phyloP scores from a whole-genome alignment of 164 flowering plant species.

The Berberis thunbergii region DNA sequence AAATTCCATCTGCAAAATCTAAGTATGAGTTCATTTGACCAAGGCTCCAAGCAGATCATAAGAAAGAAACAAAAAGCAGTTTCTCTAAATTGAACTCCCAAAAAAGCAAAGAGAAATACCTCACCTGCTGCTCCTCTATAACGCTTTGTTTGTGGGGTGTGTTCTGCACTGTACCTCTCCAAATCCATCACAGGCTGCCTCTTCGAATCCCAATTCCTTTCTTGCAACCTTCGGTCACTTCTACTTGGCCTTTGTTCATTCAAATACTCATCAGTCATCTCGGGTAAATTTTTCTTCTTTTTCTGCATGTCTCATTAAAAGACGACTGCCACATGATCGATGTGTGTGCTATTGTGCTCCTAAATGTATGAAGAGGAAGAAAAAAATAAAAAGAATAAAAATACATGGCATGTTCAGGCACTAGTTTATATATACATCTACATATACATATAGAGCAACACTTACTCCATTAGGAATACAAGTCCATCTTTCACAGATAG shows the following conservation, averaged over 20 bases:
- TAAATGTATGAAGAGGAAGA: too few relatives aligned
- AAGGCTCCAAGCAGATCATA: too few relatives aligned
- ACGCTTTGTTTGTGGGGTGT: constrained; percentile 60
- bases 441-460: not conserved
- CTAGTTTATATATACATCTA: not conserved
- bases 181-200: constrained; percentile 40
- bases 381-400: too few relatives aligned
- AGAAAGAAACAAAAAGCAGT: not conserved
- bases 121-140: constrained; percentile 91
- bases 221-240: constrained; percentile 48
- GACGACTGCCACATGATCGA: too few relatives aligned
- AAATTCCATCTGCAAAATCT: too few relatives aligned
- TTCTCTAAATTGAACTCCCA: not conserved
- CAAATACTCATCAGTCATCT: constrained; percentile 37
- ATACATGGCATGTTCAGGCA: not conserved
- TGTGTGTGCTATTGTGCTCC: too few relatives aligned
- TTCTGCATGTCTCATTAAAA: constrained; percentile 13
- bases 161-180: constrained; percentile 40
- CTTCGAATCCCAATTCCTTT: constrained; percentile 49
- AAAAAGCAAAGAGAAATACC: constrained; percentile 29
- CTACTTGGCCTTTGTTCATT: constrained; percentile 45
- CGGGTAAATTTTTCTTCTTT: constrained; percentile 45
- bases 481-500: constrained; percentile 95
- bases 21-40: too few relatives aligned
- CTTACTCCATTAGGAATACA: constrained; percentile 98